These are phyloP conservation scores for Ustilago lituana DNA, from an alignment of 1,284 basidiomycete genomes.

Conservation along the genomic window DNA sequence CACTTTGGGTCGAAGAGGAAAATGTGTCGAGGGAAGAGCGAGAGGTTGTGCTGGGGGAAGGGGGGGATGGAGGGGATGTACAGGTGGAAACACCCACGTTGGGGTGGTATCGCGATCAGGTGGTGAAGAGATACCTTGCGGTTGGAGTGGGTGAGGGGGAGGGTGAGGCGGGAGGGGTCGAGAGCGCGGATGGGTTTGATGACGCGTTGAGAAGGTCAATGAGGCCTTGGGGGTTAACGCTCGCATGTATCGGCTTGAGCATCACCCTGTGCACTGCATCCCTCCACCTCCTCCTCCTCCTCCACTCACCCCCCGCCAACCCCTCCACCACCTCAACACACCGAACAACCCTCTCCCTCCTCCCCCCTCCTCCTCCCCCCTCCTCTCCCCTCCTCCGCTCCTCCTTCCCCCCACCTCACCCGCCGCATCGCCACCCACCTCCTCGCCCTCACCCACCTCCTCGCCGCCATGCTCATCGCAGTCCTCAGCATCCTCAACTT, in stretches of 20 bases:
- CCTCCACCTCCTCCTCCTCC: no score
- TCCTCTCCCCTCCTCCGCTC: slow-evolving; percentile 3
- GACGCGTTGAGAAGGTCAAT: slow-evolving; percentile 21
- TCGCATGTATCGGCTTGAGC: slow-evolving; percentile 16
- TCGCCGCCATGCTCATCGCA: slow-evolving; percentile 55
- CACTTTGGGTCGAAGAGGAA: slow-evolving; percentile 32
- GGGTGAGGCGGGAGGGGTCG: neutral
- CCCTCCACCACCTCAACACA: slow-evolving; percentile 3
- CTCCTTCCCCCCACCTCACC: slow-evolving; percentile 1
- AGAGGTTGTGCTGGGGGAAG: slow-evolving; percentile 15
- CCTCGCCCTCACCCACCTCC: slow-evolving; percentile 53
- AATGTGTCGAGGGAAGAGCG: slow-evolving; percentile 19
- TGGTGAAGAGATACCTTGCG: slow-evolving; percentile 8
- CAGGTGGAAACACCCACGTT: slow-evolving; percentile 27
- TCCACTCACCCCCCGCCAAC: neutral
- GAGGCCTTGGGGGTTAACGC: slow-evolving; percentile 15
- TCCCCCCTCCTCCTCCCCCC: slow-evolving; percentile 7
- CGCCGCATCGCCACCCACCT: slow-evolving; percentile 43
- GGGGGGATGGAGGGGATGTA: slow-evolving; percentile 10
- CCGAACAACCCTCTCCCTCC: no score
- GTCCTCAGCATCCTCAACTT: slow-evolving; percentile 59
- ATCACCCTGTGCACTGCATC: neutral
- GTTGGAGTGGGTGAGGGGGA: neutral
- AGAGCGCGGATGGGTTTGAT: slow-evolving; percentile 4
- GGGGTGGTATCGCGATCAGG: slow-evolving; percentile 27